Evolutionary conservation across 768 basidiomycete species (phyloP), one percentile per base, ranked within the genome.

Genomic region (Boletus reticulatus): DNA sequence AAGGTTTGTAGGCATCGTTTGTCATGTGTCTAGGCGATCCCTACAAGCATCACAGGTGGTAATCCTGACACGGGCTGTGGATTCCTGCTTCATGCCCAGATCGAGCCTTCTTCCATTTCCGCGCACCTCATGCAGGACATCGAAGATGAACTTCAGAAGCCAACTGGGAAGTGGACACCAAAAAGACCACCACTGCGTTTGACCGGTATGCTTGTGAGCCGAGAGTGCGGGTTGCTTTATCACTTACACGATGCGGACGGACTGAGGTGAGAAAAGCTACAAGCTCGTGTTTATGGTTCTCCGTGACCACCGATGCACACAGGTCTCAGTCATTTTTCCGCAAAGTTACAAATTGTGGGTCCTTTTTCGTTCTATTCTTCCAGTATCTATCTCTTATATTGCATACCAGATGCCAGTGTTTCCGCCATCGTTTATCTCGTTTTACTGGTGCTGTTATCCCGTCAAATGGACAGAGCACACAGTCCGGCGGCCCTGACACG

Each of bases 401-500:
- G 22, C 20, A 19, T 20, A 39, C 10, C 59, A 93, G 93, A 94
- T 72, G 89, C 92, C 10, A 87, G 89, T 3, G 71, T 81, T 31
- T 80, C 91, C 3, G 80, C 80, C 2, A 49, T 88, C n/a, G 69
- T 81, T 16, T 91, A 94, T 65, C 75, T 94, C 14, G 59, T 74
- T 11, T 73, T 94, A 47, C 75, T 96, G 5, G 68, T 82, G 7
- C 73, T 94, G 8, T 81, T 89, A 38, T 80, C 85, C 34, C 84
- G 88, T 14, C 92, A 97, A 73, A 84, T 85, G 59, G 82, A 87
- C 55, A 77, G 74, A 31, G 89, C 88, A 58, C 82, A 88, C 19
- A 92, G 88, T 6, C 91, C 92, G 1, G 85, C 89, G 2, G 84
- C 85, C 6, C 78, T 95, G 16, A 82, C 88, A 6, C 84, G 89